A percentile compares a stretch with the other conserved stretches of the same genome.
Evolutionary conservation across 495 filamentous ascomycete genomes (phyloP).

Genomic region (Astrothelium subdiscretum): DNA sequence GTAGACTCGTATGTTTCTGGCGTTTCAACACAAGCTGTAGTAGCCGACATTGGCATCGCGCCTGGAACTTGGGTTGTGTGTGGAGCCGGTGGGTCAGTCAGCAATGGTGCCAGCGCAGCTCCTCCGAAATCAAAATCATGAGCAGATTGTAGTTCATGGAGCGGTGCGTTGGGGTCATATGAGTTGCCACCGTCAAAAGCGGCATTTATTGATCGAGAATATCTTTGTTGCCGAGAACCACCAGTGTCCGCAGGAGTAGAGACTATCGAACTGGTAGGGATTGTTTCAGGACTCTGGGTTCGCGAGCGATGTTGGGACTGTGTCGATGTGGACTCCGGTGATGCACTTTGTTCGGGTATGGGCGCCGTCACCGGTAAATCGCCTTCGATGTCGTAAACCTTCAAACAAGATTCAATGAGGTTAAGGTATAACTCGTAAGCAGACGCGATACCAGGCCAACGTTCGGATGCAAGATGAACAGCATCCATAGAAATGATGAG

Average conservation of each 20-base stretch:
- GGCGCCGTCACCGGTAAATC: slow-evolving; percentile 54
- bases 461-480: slow-evolving; percentile 60
- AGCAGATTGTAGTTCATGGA: background rate
- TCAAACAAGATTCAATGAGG: slow-evolving; percentile 70
- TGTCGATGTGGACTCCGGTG: slow-evolving; percentile 10
- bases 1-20: background rate
- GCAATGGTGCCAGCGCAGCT: background rate
- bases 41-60: background rate
- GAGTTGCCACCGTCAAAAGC: background rate
- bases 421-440: slow-evolving; percentile 68
- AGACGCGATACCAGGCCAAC: slow-evolving; percentile 83
- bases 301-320: slow-evolving; percentile 18
- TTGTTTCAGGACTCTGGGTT: slow-evolving; percentile 25
- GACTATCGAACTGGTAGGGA: slow-evolving; percentile 20
- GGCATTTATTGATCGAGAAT: background rate
- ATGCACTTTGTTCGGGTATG: slow-evolving; percentile 34
- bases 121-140: background rate
- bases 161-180: background rate
- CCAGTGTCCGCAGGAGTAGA: slow-evolving; percentile 17
- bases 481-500: slow-evolving; percentile 61
- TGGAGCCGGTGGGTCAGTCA: background rate
- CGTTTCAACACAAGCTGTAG: background rate
- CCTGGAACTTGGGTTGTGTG: background rate
- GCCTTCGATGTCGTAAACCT: slow-evolving; percentile 57
- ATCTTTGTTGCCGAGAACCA: background rate